Conservation (phyloP, 2,329 filamentous ascomycete species). For the Fusarium xylarioides region DNA sequence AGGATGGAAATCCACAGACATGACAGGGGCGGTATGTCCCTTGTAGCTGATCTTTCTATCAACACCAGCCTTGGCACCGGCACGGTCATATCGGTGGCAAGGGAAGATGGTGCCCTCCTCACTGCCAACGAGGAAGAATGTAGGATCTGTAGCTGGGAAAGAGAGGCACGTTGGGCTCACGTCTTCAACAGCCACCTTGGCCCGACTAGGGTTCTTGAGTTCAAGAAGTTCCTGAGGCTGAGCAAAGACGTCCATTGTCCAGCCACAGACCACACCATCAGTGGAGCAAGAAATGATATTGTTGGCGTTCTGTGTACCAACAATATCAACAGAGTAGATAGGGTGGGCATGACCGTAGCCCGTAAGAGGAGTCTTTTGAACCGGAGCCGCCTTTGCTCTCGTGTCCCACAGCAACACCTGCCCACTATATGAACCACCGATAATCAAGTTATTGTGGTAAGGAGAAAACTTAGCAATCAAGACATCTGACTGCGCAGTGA, state of each 20-base stretch:
- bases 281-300: conserved; percentile 98
- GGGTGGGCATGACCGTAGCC: conserved; percentile 96
- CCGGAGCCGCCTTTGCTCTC: conserved; percentile 84
- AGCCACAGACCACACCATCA: conserved; percentile 94
- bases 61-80: conserved; percentile 94
- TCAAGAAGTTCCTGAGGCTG: conserved; percentile 95
- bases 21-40: conserved; percentile 92
- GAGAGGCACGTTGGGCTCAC: conserved; percentile 93
- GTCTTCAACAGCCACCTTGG: conserved; percentile 82
- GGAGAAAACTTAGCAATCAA: conserved; percentile 97
- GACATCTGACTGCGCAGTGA: conserved; percentile 95
- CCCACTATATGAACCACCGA: conserved; percentile 95
- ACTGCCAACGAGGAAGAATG: conserved; percentile 95
- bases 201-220: conserved; percentile 83
- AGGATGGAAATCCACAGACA: conserved; percentile 96
- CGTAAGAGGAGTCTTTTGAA: conserved; percentile 95
- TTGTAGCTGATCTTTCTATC: conserved; percentile 88
- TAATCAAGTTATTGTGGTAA: conserved; percentile 94
- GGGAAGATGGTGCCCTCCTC: conserved; percentile 97
- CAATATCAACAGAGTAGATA: conserved; percentile 93
- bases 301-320: conserved; percentile 98
- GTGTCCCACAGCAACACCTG: conserved; percentile 98
- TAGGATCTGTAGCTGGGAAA: conserved; percentile 94
- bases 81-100: conserved; percentile 96
- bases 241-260: conserved; percentile 97